Conservation (phyloP, 2,329 filamentous ascomycete genomes). For the Cryphonectria naterciae region DNA sequence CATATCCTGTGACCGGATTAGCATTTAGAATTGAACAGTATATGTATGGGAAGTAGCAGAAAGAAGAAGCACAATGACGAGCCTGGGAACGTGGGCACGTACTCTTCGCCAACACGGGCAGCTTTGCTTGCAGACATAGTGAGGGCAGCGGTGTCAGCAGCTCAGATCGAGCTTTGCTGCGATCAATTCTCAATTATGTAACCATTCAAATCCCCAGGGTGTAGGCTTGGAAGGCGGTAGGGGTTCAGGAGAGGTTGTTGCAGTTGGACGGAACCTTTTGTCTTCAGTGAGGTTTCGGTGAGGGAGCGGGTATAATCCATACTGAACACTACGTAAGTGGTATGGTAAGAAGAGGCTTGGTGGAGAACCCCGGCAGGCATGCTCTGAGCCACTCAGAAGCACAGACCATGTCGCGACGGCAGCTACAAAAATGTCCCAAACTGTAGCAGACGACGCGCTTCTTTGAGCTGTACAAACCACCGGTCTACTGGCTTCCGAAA, state of each 20-base stretch:
- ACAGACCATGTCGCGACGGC: conserved; percentile 21
- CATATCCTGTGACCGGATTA: conserved; percentile 67
- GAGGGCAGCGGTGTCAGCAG: conserved; percentile 25
- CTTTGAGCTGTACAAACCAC: background rate
- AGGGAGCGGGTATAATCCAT: conserved; percentile 4
- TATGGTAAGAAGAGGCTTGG: conserved; percentile 1
- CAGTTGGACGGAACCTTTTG: conserved; percentile 1
- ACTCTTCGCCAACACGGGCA: conserved; percentile 66
- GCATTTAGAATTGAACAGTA: conserved; percentile 23
- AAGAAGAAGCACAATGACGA: background rate
- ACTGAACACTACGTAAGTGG: background rate
- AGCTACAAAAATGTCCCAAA: conserved; percentile 24
- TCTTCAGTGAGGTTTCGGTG: conserved; percentile 15
- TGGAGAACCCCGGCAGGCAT: conserved; percentile 25
- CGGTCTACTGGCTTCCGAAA: background rate
- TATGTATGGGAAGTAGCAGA: background rate
- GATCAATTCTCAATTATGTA: conserved; percentile 28
- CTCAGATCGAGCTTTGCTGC: conserved; percentile 28
- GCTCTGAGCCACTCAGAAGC: conserved; percentile 1
- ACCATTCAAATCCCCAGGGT: conserved; percentile 22
- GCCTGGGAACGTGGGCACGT: conserved; percentile 37
- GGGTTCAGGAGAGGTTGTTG: background rate
- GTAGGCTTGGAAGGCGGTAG: background rate
- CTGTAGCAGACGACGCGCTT: background rate
- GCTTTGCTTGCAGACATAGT: conserved; percentile 65